Base-by-base conservation (phyloP, 305 asterid species). In the Fraxinus sp. region DNA sequence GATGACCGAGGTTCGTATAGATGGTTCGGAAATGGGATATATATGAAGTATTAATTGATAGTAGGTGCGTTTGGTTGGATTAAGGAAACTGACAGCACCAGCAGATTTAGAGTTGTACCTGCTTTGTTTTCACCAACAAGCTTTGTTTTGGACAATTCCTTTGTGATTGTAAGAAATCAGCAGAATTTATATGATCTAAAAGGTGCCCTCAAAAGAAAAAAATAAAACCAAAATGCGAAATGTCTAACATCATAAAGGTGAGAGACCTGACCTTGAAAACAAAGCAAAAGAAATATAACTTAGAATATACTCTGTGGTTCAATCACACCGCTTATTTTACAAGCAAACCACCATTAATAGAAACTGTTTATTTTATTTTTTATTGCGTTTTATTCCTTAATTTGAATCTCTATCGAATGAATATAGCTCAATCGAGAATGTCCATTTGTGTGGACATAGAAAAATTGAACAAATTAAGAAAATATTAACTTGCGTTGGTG, bases 101-200 rank as follows among this genome's bases (percentile, higher is more conserved):
- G 86, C 77, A 81, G 64, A 82, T 79, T 74, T 82, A 90, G 86
- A 88, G 85, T 87, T 83, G 90, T 86, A 87, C 83, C 59, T 44
- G 80, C 91, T 85, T 90, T 80, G 90, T 77, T 88, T 85, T 84
- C 86, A 83, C 64, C 90, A 79, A 79, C 80, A 26, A 84, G 72
- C 77, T 85, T 89, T 59, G 84, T 86, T 49, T 84, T 82, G 83
- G 89, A 83, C 79, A 41, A 55, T 37, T 44, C 59, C 88, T 74
- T 92, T 87, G 90, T 83, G 78, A 84, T 86, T 83, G 52, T 4
- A 57, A 7, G 22, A 85, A 18, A 4, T 9, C 36, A 35, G 75
- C 35, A 55, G 32, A 20, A 55, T 28, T 28, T 68, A 68, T 68
- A 68, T 13, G 37, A 10, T 68, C 39, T 28, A 13, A 68, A 28